phyloP scores from a whole-genome alignment of 768 basidiomycete genomes.

The Suillus alpinus region DNA sequence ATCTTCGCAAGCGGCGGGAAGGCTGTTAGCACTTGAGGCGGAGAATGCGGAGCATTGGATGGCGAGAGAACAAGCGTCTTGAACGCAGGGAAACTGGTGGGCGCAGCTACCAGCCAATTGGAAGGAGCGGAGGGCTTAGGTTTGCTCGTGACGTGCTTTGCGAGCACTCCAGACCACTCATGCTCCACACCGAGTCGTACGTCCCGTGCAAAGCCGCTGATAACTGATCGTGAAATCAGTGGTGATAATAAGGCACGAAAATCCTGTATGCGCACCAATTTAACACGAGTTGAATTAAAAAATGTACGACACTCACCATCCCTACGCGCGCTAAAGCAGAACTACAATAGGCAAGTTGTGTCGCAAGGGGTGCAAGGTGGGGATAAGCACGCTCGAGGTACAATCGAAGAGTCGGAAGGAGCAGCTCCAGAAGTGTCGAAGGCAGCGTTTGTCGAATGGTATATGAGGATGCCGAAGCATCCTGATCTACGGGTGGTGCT shows the following conservation, averaged over 20 bases:
- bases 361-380: slow-evolving; percentile 79
- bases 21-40: slow-evolving; percentile 67
- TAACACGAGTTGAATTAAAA: background rate
- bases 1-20: slow-evolving; percentile 75
- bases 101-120: slow-evolving; percentile 47
- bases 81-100: slow-evolving; percentile 30
- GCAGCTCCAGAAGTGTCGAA: slow-evolving; percentile 38
- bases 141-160: slow-evolving; percentile 15
- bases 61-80: slow-evolving; percentile 17
- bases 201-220: slow-evolving; percentile 51
- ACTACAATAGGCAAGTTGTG: slow-evolving; percentile 92
- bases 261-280: slow-evolving; percentile 32
- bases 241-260: slow-evolving; percentile 69
- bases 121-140: slow-evolving; percentile 38
- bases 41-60: slow-evolving; percentile 51
- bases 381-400: slow-evolving; percentile 60
- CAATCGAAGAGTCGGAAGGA: slow-evolving; percentile 63
- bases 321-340: slow-evolving; percentile 90
- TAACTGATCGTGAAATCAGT: slow-evolving; percentile 66
- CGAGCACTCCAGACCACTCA: slow-evolving; percentile 34
- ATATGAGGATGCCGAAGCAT: slow-evolving; percentile 3
- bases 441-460: slow-evolving; percentile 29
- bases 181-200: slow-evolving; percentile 23
- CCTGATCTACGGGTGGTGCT: slow-evolving; percentile 21
- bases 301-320: slow-evolving; percentile 41